A percentile compares a stretch with the other conserved stretches of the same genome.
Conservation (phyloP, 164 flowering plant genomes). For the Sedum album region DNA sequence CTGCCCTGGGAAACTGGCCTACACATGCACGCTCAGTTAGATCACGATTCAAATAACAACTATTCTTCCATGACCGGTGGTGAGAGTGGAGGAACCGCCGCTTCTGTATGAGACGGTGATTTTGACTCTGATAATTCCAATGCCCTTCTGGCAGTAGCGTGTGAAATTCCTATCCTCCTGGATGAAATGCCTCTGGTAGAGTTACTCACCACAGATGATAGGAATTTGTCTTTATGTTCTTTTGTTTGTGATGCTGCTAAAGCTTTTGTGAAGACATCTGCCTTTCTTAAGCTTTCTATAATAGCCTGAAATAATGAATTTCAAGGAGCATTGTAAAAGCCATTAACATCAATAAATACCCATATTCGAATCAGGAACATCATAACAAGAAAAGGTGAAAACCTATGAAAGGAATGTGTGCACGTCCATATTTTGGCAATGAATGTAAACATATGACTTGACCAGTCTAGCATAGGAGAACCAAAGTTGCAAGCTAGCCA, state of each 20-base stretch:
- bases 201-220: slow-evolving; percentile 40
- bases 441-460: not conserved
- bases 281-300: slow-evolving; percentile 61
- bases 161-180: slow-evolving; percentile 35
- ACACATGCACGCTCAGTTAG: not conserved
- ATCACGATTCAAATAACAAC: not conserved
- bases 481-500: not conserved
- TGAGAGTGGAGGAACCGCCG: slow-evolving; percentile 46
- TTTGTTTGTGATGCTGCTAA: slow-evolving; percentile 34
- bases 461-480: not conserved
- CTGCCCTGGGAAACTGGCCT: not conserved
- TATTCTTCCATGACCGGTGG: slow-evolving; percentile 28
- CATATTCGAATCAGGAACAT: not conserved
- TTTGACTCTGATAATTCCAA: slow-evolving; percentile 18
- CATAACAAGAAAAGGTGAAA: not conserved
- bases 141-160: slow-evolving; percentile 32
- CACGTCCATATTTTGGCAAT: not conserved
- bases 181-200: slow-evolving; percentile 25
- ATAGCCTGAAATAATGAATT: slow-evolving; percentile 37
- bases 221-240: slow-evolving; percentile 40
- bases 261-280: slow-evolving; percentile 59
- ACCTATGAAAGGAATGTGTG: not conserved
- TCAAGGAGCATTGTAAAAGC: not conserved
- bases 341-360: not conserved
- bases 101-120: slow-evolving; percentile 13